These are phyloP conservation scores for Mycena epipterygia DNA, from an alignment of 768 basidiomycete genomes.

Conservation along the genomic window DNA sequence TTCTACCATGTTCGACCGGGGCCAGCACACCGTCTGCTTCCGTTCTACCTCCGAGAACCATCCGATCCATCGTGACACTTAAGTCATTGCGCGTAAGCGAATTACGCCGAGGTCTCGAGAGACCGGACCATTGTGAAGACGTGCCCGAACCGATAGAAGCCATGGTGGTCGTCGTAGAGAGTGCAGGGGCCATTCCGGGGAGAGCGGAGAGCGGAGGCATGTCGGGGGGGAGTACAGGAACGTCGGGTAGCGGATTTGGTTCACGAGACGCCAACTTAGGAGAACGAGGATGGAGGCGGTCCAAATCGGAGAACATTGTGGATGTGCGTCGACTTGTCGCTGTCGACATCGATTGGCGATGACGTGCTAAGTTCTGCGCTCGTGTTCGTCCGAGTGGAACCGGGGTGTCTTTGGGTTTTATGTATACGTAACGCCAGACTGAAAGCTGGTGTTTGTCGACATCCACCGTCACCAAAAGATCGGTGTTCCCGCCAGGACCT, in stretches of 20 bases:
- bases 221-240: slow-evolving; percentile 58
- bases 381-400: slow-evolving; percentile 50
- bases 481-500: slow-evolving; percentile 55
- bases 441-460: slow-evolving; percentile 65
- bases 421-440: slow-evolving; percentile 81
- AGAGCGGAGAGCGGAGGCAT: slow-evolving; percentile 62
- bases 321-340: slow-evolving; percentile 56
- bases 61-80: slow-evolving; percentile 74
- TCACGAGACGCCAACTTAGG: slow-evolving; percentile 52
- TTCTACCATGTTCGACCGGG: slow-evolving; percentile 70
- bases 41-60: slow-evolving; percentile 69
- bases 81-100: slow-evolving; percentile 68
- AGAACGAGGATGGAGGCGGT: slow-evolving; percentile 54
- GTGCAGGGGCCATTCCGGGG: slow-evolving; percentile 65
- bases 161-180: slow-evolving; percentile 68
- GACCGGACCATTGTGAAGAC: slow-evolving; percentile 46
- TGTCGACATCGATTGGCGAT: slow-evolving; percentile 56
- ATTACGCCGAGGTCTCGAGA: slow-evolving; percentile 53
- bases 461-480: slow-evolving; percentile 73
- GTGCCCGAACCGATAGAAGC: slow-evolving; percentile 58
- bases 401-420: slow-evolving; percentile 71
- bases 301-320: slow-evolving; percentile 51
- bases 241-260: slow-evolving; percentile 49
- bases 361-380: slow-evolving; percentile 46
- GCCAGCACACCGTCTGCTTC: slow-evolving; percentile 57